These are phyloP conservation scores for Hordeum pubiflorum DNA, from an alignment of 202 grass and related monocot species.

Conservation along the genomic window DNA sequence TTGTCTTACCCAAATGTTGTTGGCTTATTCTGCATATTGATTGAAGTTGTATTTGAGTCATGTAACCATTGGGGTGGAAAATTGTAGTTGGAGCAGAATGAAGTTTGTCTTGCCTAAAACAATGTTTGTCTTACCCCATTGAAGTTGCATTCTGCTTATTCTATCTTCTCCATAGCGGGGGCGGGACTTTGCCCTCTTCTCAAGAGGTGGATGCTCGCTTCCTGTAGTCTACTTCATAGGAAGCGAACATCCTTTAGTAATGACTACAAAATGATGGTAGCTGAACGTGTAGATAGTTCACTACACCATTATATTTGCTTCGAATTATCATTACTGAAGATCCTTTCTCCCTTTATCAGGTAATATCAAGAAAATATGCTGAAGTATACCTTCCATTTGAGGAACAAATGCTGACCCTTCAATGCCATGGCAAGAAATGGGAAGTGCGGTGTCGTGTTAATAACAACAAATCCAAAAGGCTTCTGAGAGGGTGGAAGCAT, in stretches of 20 bases:
- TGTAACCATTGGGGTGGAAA: no score
- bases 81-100: no score
- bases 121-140: no score
- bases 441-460: not conserved
- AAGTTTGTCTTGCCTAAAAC: no score
- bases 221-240: no score
- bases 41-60: not conserved
- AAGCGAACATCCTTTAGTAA: no score
- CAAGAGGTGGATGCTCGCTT: no score
- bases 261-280: not conserved
- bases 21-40: not conserved
- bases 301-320: not conserved
- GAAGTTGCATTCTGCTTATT: no score
- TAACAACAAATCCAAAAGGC: not conserved
- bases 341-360: not conserved
- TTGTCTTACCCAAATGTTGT: not conserved
- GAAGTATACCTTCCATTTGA: slow-evolving; percentile 7
- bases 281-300: not conserved
- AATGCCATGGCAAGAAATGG: slow-evolving; percentile 9
- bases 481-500: not conserved
- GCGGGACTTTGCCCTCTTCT: no score
- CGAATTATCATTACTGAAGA: not conserved
- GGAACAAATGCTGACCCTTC: not conserved
- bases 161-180: no score
- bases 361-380: not conserved